phyloP scores from a whole-genome alignment of 345 rosid genomes.

The Lagerstroemia speciosa region DNA sequence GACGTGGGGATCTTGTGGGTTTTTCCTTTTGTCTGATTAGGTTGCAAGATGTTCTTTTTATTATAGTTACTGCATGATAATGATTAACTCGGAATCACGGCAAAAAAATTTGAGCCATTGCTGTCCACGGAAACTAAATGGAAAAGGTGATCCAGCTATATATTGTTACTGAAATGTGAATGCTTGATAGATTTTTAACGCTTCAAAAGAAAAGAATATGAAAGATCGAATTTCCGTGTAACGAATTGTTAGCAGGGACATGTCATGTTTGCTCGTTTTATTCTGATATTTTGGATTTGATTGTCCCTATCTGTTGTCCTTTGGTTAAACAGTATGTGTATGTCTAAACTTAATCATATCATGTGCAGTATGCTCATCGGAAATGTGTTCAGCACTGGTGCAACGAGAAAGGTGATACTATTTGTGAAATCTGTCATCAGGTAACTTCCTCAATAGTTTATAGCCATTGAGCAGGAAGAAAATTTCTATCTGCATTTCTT shows the following conservation, averaged over 20 bases:
- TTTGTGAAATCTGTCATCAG: constrained; percentile 97
- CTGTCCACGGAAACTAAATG: background rate
- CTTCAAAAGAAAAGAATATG: background rate
- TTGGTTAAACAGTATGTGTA: background rate
- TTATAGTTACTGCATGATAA: no score
- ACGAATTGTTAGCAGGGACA: background rate
- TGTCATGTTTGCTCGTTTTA: background rate
- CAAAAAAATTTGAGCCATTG: background rate
- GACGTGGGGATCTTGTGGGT: no score
- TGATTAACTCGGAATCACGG: no score
- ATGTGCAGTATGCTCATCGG: constrained; percentile 76
- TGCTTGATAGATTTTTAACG: background rate
- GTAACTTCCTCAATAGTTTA: constrained; percentile 16
- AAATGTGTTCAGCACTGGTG: constrained; percentile 97
- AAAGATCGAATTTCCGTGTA: background rate
- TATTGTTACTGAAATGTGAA: background rate
- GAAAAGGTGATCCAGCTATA: no score
- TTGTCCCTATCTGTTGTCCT: background rate
- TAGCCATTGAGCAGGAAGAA: background rate
- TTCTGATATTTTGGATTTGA: background rate
- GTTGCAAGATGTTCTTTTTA: no score
- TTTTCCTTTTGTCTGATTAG: no score
- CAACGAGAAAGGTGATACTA: constrained; percentile 77
- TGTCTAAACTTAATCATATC: no score
- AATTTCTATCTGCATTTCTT: background rate